These are phyloP conservation scores for Coemansia sp. DNA, from an alignment of 192 early-diverging fungal species.

Conservation along the genomic window DNA sequence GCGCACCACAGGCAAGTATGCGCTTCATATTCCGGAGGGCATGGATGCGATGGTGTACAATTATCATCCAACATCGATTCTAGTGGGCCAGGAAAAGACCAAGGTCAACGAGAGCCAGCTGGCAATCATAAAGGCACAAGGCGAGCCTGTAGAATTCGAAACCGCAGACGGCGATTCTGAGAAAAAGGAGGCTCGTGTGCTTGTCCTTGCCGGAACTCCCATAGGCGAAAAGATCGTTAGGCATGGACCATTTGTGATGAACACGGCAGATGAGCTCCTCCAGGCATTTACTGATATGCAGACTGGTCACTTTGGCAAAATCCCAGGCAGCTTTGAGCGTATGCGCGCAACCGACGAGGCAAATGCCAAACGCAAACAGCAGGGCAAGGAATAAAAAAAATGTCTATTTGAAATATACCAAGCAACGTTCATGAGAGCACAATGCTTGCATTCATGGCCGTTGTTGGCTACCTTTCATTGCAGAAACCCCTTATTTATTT, in stretches of 20 bases:
- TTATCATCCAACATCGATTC: conserved; percentile 32
- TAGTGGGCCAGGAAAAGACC: conserved; percentile 47
- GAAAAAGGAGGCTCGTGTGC: conserved; percentile 54
- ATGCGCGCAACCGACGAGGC: conserved; percentile 49
- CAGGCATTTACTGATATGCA: conserved; percentile 43
- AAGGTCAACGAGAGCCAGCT: conserved; percentile 38
- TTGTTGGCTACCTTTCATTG: not conserved
- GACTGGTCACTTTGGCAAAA: conserved; percentile 41
- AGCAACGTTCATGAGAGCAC: not conserved
- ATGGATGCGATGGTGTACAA: conserved; percentile 50
- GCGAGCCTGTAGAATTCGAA: conserved; percentile 37
- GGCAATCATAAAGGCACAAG: conserved; percentile 40
- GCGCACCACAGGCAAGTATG: conserved; percentile 57
- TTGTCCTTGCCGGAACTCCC: conserved; percentile 62
- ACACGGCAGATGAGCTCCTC: conserved; percentile 46
- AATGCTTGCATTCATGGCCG: not conserved
- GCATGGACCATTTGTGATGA: conserved; percentile 68
- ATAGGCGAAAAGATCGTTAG: conserved; percentile 62
- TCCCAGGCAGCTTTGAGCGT: conserved; percentile 51
- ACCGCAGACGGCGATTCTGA: conserved; percentile 29
- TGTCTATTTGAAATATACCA: too few species aligned
- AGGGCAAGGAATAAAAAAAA: conserved; percentile 29
- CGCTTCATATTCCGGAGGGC: conserved; percentile 52
- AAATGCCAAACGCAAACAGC: conserved; percentile 29
- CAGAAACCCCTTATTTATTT: not conserved